These are phyloP conservation scores for Lecanoromycetidae sp. DNA, from an alignment of 2,329 filamentous ascomycete species.

Conservation along the genomic window DNA sequence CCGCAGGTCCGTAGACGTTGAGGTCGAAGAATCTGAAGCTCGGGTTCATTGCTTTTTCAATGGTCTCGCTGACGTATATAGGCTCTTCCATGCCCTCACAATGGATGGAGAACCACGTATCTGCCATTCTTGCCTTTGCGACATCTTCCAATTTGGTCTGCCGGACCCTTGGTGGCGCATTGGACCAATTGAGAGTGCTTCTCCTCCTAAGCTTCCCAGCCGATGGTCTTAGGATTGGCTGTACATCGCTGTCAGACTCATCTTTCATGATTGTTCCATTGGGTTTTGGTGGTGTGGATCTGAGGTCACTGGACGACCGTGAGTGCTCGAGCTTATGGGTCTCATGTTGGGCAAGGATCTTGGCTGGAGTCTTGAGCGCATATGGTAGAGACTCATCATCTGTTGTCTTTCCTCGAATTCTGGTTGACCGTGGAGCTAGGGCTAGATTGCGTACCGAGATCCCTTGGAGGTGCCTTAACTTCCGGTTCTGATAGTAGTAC, in stretches of 20 bases:
- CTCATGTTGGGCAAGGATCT: conserved; percentile 46
- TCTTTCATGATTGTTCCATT: background rate
- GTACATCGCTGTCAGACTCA: conserved; percentile 13
- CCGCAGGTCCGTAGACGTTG: conserved; percentile 45
- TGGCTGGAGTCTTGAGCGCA: conserved; percentile 52
- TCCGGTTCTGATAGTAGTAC: conserved; percentile 56
- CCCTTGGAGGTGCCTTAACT: conserved; percentile 74
- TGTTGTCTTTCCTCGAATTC: conserved; percentile 48
- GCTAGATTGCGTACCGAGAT: conserved; percentile 78
- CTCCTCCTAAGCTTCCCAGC: conserved; percentile 37
- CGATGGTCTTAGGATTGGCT: conserved; percentile 24
- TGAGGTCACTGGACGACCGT: conserved; percentile 46
- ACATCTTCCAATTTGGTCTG: conserved; percentile 68
- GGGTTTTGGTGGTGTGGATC: conserved; percentile 18
- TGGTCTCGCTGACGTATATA: conserved; percentile 79
- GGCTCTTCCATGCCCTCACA: conserved; percentile 54
- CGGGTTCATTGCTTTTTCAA: conserved; percentile 74
- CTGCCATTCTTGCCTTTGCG: conserved; percentile 60
- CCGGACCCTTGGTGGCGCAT: conserved; percentile 45
- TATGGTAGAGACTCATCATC: conserved; percentile 66
- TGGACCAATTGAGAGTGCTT: conserved; percentile 52
- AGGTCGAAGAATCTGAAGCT: conserved; percentile 80
- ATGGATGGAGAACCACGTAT: conserved; percentile 82
- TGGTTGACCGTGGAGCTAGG: conserved; percentile 45
- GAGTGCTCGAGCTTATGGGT: conserved; percentile 42